A percentile compares a stretch with the other conserved stretches of the same genome.
phyloP scores from a whole-genome alignment of 371 early-diverging fungal species.

The Apophysomyces sp. region DNA sequence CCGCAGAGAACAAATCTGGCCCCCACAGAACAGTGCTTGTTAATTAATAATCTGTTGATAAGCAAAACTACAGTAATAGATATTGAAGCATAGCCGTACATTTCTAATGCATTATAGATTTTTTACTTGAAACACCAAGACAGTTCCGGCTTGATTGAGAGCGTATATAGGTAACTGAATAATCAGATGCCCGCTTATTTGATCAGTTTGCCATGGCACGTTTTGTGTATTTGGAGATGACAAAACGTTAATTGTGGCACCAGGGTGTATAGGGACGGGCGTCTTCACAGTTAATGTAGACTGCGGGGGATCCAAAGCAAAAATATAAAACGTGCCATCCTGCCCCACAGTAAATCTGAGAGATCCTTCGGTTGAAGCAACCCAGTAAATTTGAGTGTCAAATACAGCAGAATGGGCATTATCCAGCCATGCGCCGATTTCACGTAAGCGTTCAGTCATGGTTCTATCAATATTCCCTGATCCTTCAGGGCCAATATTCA shows the following conservation, averaged over 20 bases:
- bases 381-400: conserved; percentile 10
- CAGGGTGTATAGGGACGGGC: conserved; percentile 1
- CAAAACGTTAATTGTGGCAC: neutral
- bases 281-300: neutral
- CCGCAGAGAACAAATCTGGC: too few species aligned
- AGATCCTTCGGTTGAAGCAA: neutral
- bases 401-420: conserved; percentile 5
- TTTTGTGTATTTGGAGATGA: neutral
- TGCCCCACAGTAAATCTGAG: neutral
- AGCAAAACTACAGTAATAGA: too few species aligned
- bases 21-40: too few species aligned
- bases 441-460: conserved; percentile 12
- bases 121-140: neutral
- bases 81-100: too few species aligned
- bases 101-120: too few species aligned
- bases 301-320: neutral
- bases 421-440: conserved; percentile 25
- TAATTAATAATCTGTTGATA: too few species aligned
- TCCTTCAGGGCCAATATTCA: conserved; percentile 36
- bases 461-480: conserved; percentile 13
- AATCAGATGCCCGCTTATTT: neutral
- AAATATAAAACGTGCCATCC: conserved; percentile 8
- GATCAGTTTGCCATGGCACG: neutral
- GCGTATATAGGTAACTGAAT: neutral
- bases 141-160: neutral